Conservation (phyloP, 805 yeast genomes). For the Spathaspora sp. region DNA sequence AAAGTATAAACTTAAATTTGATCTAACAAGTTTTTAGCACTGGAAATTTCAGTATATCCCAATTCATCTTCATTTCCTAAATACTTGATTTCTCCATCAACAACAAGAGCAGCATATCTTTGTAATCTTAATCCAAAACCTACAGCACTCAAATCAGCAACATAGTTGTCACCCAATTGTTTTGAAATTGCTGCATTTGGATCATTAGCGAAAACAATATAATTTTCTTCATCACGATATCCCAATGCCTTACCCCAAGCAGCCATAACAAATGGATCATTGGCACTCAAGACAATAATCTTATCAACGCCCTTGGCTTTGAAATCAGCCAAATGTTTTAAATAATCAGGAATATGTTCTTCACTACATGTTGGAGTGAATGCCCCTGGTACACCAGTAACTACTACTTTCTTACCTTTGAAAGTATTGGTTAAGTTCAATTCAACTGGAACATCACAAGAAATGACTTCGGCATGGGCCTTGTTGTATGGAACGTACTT, state of each 20-base stretch:
- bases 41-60: conserved; percentile 21
- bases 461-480: conserved; percentile 29
- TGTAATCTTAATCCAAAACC: conserved; percentile 38
- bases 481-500: conserved; percentile 41
- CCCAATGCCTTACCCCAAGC: conserved; percentile 49
- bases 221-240: conserved; percentile 27
- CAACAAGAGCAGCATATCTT: conserved; percentile 72
- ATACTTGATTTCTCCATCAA: conserved; percentile 39
- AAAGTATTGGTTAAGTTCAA: conserved; percentile 32
- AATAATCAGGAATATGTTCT: conserved; percentile 36
- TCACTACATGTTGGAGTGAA: conserved; percentile 62
- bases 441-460: conserved; percentile 36
- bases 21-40: conserved; percentile 21
- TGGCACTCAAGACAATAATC: conserved; percentile 35
- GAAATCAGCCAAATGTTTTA: conserved; percentile 45
- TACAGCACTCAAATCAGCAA: conserved; percentile 42
- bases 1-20: conserved; percentile 9
- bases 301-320: conserved; percentile 29
- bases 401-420: conserved; percentile 52
- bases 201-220: conserved; percentile 38
- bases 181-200: conserved; percentile 31
- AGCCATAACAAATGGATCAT: conserved; percentile 40
- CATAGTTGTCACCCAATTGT: conserved; percentile 49
- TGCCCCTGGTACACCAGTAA: conserved; percentile 83
- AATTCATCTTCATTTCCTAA: conserved; percentile 24